Percentiles rank a stretch among this genome's conserved stretches.
phyloP scores from a whole-genome alignment of 2,329 filamentous ascomycete species.

The Hymenoscyphus scutula region DNA sequence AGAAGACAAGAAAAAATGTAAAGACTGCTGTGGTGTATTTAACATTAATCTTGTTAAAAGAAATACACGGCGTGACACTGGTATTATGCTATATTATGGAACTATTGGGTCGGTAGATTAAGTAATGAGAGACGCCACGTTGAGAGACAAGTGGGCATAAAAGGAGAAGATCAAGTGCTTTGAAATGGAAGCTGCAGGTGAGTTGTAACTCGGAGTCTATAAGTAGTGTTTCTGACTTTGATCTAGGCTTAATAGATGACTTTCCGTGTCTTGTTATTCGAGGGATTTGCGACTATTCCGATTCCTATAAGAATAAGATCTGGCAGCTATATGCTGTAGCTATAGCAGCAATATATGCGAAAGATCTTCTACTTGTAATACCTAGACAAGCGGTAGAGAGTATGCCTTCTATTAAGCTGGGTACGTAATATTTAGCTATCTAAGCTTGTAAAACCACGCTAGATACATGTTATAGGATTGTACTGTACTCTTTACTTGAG shows the following conservation, averaged over 20 bases:
- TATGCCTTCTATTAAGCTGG: background rate
- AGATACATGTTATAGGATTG: too few relatives aligned
- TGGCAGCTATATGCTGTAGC: slow-evolving; percentile 20
- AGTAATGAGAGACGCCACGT: slow-evolving; percentile 15
- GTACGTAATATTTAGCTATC: slow-evolving; percentile 1
- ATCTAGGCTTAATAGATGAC: slow-evolving; percentile 12
- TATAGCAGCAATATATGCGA: slow-evolving; percentile 17
- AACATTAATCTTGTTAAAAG: background rate
- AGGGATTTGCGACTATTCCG: slow-evolving; percentile 23
- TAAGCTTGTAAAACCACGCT: too few relatives aligned
- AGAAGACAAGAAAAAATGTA: background rate
- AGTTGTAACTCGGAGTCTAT: slow-evolving; percentile 1
- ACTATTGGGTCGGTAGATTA: slow-evolving; percentile 18
- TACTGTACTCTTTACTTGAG: too few relatives aligned
- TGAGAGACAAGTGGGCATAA: slow-evolving; percentile 2
- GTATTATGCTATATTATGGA: slow-evolving; percentile 14
- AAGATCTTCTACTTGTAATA: slow-evolving; percentile 11
- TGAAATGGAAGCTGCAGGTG: slow-evolving; percentile 20
- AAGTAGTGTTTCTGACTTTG: background rate
- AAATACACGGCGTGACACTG: background rate
- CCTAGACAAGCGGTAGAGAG: background rate
- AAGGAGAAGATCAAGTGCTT: slow-evolving; percentile 15
- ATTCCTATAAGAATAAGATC: slow-evolving; percentile 18
- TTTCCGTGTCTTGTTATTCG: slow-evolving; percentile 21
- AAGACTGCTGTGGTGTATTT: background rate